Evolutionary conservation across 306 rosid species (phyloP), one percentile per base, ranked within the genome.

Genomic region (Prinsepia uniflora): DNA sequence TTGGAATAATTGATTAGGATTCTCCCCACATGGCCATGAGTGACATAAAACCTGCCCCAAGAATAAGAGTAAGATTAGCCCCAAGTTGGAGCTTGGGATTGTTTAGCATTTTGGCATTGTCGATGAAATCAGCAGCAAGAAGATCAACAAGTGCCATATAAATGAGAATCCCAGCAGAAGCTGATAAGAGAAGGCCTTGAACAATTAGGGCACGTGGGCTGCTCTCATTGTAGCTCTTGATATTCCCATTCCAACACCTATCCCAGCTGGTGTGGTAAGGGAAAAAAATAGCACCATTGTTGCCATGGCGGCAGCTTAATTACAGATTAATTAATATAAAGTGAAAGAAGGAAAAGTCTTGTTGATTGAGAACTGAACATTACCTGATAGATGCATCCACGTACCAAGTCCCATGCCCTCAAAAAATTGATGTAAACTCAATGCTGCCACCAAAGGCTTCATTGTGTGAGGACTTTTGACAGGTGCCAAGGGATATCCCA

Each of bases 81-180:
- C 73, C 84, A 46, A 86, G 36, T 71, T 86, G 95, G 40, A 86
- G 86, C 86, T 70, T 75, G 53, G 76, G 71, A 64, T 69, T 84
- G n/a, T 10, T 42, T 17, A 86, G 62, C 84, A 86, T 81, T 72
- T 81, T 86, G 1, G 72, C 53, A 19, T 68, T 68, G 75, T 71
- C 79, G 75, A 82, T 84, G 71, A 86, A 89, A 17, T 86, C 86
- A 53, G 72, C 67, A 20, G 96, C 92, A 42, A 86, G 80, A 74
- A 81, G 86, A 84, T 86, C 87, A 81, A 85, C 92, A 70, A 89
- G 87, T 17, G 96, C 87, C 90, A 84, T 86, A 75, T 73, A 81
- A 42, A 81, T 84, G 12, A 86, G 81, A 65, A 89, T 73, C 50
- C 96, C 90, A 47, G 87, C 83, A 6, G 96, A 89, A 47, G 84